Base-by-base conservation (phyloP, 1,284 basidiomycete species). In the Leccinum ponderosum region DNA sequence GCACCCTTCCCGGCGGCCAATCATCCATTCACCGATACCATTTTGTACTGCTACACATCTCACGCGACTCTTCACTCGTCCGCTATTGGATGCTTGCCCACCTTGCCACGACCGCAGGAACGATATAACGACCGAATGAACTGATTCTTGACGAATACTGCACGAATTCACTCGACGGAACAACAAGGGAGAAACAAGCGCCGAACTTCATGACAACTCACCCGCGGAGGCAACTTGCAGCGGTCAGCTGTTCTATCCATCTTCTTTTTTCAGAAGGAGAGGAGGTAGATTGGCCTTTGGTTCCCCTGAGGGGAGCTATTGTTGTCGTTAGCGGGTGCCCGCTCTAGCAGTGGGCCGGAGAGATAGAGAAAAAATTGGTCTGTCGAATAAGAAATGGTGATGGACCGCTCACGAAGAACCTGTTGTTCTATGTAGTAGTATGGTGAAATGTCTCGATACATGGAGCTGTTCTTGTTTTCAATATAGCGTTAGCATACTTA, bases 71-170 rank as follows among this genome's bases (percentile, higher is more conserved):
- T 55, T 35, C 59, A 35, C 55, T 44, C 27, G 50, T 55, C 59
- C 37, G 48, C 57, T 62, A 58, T 60, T 62, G 64, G 62, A 63
- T 62, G 58, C 66, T 54, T 68, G 60, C 55, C 65, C 61, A 66
- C 65, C 69, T 72, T 71, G 70, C 69, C 65, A 75, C 74, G 69
- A 73, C 76, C 75, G 75, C 73, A 74, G 73, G 69, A 70, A 79
- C 72, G 76, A 77, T 59, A 59, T 65, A 73, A 76, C 66, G 68
- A 77, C 65, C 64, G 68, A 75, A 62, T 64, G 73, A 72, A 74
- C 60, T 55, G 74, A 80, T 81, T 81, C 77, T 82, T 80, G 79
- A 83, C 73, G 80, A 83, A 79, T 70, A 66, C 60, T 69, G 62
- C 61, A 75, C 65, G 73, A 76, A 69, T 62, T 67, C 67, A 67